Percentiles rank a stretch among this genome's conserved stretches.
phyloP scores from a whole-genome alignment of 441 rosid species.

The Erysimum cheiri region DNA sequence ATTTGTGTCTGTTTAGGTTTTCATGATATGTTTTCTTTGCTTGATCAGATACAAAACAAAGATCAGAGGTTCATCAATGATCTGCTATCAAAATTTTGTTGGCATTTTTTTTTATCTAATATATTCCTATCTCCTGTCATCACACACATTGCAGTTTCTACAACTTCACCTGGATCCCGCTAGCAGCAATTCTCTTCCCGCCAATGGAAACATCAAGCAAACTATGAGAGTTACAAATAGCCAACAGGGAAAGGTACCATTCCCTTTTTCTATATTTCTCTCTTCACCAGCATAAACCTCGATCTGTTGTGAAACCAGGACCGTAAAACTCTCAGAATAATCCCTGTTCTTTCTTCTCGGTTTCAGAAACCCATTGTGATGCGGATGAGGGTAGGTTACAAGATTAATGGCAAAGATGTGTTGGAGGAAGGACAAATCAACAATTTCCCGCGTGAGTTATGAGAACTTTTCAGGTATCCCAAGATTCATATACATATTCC shows the following conservation, averaged over 20 bases:
- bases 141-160: constrained; percentile 66
- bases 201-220: constrained; percentile 70
- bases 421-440: constrained; percentile 93
- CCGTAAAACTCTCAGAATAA: background rate
- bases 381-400: constrained; percentile 89
- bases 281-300: constrained; percentile 11
- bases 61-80: background rate
- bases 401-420: constrained; percentile 66
- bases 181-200: constrained; percentile 74
- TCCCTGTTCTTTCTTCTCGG: constrained; percentile 14
- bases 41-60: constrained; percentile 1
- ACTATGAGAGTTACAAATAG: constrained; percentile 78
- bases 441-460: constrained; percentile 84
- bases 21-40: constrained; percentile 1
- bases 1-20: background rate
- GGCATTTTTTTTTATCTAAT: background rate
- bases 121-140: background rate
- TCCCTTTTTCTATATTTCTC: background rate
- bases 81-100: constrained; percentile 1
- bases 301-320: constrained; percentile 15
- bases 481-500: constrained; percentile 37
- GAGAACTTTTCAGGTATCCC: constrained; percentile 46
- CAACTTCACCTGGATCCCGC: constrained; percentile 94
- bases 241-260: constrained; percentile 89
- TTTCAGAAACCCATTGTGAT: constrained; percentile 91